Evolutionary conservation across 257 asterid species (phyloP).

Genomic region (Capsicum rhomboideum): DNA sequence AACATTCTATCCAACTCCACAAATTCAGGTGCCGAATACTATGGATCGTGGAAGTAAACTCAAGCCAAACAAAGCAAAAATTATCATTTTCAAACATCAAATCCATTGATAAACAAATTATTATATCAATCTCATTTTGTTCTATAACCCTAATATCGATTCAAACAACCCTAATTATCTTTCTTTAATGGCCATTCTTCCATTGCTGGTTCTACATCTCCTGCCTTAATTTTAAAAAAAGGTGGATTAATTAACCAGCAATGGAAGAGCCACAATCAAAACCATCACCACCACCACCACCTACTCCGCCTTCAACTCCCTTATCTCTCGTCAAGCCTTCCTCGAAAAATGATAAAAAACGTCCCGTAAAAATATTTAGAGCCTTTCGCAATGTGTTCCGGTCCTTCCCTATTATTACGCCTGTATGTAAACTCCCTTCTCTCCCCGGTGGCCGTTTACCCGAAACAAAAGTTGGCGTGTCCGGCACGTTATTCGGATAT

Average conservation of each 20-base stretch:
- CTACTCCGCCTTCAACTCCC: constrained; percentile 23
- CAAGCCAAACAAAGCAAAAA: neutral
- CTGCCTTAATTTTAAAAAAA: neutral
- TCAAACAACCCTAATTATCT: neutral
- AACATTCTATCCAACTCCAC: neutral
- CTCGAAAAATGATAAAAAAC: constrained; percentile 18
- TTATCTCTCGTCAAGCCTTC: constrained; percentile 63
- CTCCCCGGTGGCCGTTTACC: constrained; percentile 41
- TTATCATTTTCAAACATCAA: neutral
- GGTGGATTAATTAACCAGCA: constrained; percentile 21
- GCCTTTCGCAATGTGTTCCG: constrained; percentile 61
- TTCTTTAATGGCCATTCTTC: constrained; percentile 17
- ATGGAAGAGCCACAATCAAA: constrained; percentile 57
- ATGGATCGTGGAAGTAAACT: neutral
- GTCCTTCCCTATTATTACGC: constrained; percentile 69
- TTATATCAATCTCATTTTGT: neutral
- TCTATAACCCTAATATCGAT: neutral
- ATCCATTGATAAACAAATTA: neutral
- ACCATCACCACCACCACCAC: constrained; percentile 8
- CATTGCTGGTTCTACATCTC: constrained; percentile 21
- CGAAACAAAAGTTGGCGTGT: constrained; percentile 17
- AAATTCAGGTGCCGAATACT: neutral
- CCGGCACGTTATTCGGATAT: constrained; percentile 69
- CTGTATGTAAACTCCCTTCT: constrained; percentile 53
- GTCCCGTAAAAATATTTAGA: constrained; percentile 34